Percentiles rank a stretch among this genome's conserved stretches.
Conservation (phyloP, 2,329 filamentous ascomycete species). For the Intubia oerlemansii region DNA sequence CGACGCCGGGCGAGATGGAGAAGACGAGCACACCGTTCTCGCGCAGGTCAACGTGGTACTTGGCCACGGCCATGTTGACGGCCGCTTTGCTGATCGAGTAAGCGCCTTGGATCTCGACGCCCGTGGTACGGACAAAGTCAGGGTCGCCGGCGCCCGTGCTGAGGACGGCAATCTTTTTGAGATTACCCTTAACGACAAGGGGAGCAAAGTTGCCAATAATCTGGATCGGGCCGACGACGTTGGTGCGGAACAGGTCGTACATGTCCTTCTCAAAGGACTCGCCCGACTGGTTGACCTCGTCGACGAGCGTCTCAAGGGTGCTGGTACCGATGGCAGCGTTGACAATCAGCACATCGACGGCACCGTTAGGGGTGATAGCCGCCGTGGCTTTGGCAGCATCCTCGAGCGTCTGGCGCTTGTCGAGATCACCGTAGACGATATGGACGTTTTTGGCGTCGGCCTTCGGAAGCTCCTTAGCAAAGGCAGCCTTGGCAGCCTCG, state of each 20-base stretch:
- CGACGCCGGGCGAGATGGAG: constrained; percentile 24
- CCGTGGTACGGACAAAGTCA: constrained; percentile 17
- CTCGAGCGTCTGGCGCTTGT: no score
- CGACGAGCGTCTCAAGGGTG: constrained; percentile 13
- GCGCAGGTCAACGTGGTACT: constrained; percentile 27
- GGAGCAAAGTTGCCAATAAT: constrained; percentile 31
- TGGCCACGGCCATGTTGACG: constrained; percentile 28
- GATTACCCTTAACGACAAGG: constrained; percentile 23
- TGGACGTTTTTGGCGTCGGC: constrained; percentile 10
- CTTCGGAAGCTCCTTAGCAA: no score
- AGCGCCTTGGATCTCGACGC: constrained; percentile 14
- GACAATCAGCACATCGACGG: constrained; percentile 28
- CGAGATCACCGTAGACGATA: no score
- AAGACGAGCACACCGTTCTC: constrained; percentile 30
- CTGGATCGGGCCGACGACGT: constrained; percentile 29
- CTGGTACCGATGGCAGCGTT: constrained; percentile 21
- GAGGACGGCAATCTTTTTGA: constrained; percentile 33
- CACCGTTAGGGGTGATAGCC: constrained; percentile 16
- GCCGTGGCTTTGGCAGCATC: no score
- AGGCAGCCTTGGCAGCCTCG: no score
- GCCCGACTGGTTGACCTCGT: constrained; percentile 5
- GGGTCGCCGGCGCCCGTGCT: constrained; percentile 26
- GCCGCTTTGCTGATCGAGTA: constrained; percentile 31
- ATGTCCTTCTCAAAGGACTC: constrained; percentile 16
- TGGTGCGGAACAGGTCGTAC: constrained; percentile 18